Conservation (phyloP, 257 asterid species). For the Penstemon newberryi region DNA sequence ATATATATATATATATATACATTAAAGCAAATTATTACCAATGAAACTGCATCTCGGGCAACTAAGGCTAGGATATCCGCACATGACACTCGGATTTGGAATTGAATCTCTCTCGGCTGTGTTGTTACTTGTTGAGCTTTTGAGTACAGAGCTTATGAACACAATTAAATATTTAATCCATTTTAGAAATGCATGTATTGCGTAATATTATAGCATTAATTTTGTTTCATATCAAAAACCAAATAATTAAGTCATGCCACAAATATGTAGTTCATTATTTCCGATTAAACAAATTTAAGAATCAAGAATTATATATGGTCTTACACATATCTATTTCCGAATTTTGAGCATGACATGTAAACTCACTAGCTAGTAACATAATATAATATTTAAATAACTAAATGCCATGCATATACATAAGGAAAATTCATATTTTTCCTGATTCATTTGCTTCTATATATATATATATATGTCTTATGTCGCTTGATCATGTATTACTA, state of each 20-base stretch:
- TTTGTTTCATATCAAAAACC: not conserved
- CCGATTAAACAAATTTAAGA: too few relatives aligned
- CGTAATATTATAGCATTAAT: not conserved
- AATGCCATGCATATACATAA: too few relatives aligned
- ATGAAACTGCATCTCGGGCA: conserved; percentile 39
- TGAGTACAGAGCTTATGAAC: not conserved
- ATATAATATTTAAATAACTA: too few relatives aligned
- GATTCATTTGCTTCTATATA: not conserved
- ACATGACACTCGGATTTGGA: conserved; percentile 47
- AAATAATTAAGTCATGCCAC: too few relatives aligned
- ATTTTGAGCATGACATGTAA: too few relatives aligned
- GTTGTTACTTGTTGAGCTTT: conserved; percentile 42
- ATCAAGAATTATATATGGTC: too few relatives aligned
- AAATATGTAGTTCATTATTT: too few relatives aligned
- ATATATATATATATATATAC: not conserved
- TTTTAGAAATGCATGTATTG: not conserved
- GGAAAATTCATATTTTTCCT: too few relatives aligned
- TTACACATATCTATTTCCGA: too few relatives aligned
- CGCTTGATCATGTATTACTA: too few relatives aligned
- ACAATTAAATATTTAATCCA: not conserved
- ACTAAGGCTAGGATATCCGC: conserved; percentile 28
- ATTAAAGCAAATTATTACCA: conserved; percentile 27
- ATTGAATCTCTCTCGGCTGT: conserved; percentile 39
- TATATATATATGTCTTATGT: too few relatives aligned
- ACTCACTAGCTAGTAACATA: too few relatives aligned